These are phyloP conservation scores for Gossypium raimondii DNA, from an alignment of 345 rosid species.

Conservation along the genomic window DNA sequence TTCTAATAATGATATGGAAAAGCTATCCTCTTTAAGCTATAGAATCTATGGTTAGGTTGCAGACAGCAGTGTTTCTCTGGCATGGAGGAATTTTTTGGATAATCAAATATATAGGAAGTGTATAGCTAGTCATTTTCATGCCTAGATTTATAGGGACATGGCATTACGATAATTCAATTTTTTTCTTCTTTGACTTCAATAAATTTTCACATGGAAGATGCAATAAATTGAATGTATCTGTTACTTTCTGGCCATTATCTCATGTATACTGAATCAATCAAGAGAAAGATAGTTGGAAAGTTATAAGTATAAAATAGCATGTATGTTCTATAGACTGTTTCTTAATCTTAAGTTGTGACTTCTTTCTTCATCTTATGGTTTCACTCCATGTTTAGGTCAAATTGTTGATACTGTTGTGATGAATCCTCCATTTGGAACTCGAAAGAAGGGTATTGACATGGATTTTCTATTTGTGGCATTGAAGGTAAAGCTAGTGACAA, in stretches of 20 bases:
- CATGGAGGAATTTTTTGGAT: background rate
- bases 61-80: background rate
- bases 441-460: constrained; percentile 89
- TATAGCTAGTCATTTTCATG: background rate
- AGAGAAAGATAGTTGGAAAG: background rate
- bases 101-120: background rate
- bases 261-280: constrained; percentile 1
- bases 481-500: constrained; percentile 37
- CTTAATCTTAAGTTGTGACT: background rate
- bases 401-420: constrained; percentile 77
- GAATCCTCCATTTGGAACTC: constrained; percentile 98
- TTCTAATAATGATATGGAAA: background rate
- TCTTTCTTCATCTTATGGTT: background rate
- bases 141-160: background rate
- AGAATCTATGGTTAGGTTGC: background rate
- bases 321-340: background rate
- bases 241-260: background rate
- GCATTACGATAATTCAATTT: background rate
- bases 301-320: background rate
- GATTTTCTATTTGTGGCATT: constrained; percentile 69
- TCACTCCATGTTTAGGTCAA: constrained; percentile 35
- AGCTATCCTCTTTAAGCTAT: background rate
- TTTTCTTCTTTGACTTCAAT: background rate
- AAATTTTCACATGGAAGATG: background rate
- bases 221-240: background rate